Evolutionary conservation across 371 early-diverging fungal genomes (phyloP).

Genomic region (Nematocida sp.): DNA sequence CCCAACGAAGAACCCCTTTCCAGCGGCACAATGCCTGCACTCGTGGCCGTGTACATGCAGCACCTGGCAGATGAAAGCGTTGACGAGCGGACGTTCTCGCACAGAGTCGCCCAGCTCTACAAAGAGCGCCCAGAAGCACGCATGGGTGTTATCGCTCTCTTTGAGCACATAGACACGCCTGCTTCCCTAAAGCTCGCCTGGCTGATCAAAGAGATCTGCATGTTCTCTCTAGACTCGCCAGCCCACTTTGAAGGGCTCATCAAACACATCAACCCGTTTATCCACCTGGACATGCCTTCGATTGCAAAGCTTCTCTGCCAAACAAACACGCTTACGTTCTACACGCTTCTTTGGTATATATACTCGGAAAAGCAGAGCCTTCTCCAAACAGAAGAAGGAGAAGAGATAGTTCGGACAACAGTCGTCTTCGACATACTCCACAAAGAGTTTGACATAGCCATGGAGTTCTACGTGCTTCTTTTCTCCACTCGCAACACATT

Average conservation of each 20-base stretch:
- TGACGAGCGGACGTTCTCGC: not conserved
- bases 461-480: slow-evolving; percentile 20
- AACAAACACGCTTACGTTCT: slow-evolving; percentile 20
- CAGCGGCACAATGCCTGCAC: not conserved
- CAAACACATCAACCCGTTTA: slow-evolving; percentile 43
- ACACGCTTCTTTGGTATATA: slow-evolving; percentile 34
- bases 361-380: not conserved
- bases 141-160: not conserved
- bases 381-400: not conserved
- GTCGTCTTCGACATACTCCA: not conserved
- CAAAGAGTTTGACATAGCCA: slow-evolving; percentile 14
- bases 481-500: not conserved
- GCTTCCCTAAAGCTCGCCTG: not conserved
- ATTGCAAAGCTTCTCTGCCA: not conserved
- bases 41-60: not conserved
- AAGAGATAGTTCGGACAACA: not conserved
- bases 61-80: not conserved
- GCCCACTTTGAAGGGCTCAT: not conserved
- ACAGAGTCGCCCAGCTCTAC: not conserved
- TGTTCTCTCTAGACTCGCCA: not conserved
- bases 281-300: not conserved
- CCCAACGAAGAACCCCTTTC: not conserved
- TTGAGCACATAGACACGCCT: not conserved
- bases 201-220: not conserved
- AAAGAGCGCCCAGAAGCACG: not conserved